These are phyloP conservation scores for Ochetophila trinervis DNA, from an alignment of 306 rosid genomes.

Conservation along the genomic window DNA sequence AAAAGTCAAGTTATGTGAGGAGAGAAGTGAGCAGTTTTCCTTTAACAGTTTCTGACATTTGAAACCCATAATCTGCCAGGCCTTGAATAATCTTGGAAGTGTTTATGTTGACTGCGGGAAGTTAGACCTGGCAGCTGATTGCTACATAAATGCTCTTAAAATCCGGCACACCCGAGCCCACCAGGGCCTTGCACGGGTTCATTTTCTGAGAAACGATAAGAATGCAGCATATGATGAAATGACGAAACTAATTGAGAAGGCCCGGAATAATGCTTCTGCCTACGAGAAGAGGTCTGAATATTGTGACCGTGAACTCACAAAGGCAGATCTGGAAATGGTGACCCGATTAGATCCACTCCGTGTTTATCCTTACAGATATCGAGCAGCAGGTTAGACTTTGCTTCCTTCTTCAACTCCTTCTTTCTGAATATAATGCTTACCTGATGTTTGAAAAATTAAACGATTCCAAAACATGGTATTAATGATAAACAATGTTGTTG, in stretches of 20 bases:
- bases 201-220: constrained; percentile 60
- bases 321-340: constrained; percentile 80
- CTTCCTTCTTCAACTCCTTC: not conserved
- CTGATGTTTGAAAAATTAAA: not conserved
- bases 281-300: constrained; percentile 92
- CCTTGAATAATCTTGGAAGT: constrained; percentile 91
- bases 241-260: constrained; percentile 77
- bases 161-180: constrained; percentile 91
- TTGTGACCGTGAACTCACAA: constrained; percentile 76
- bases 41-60: constrained; percentile 9
- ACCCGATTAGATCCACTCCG: constrained; percentile 82
- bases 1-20: not conserved
- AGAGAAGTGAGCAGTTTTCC: not conserved
- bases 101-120: constrained; percentile 76
- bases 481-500: too few relatives aligned
- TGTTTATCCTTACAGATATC: constrained; percentile 89
- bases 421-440: constrained; percentile 9
- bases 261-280: constrained; percentile 72
- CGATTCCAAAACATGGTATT: not conserved
- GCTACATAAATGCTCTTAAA: constrained; percentile 82
- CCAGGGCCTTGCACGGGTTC: constrained; percentile 95
- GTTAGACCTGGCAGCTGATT: constrained; percentile 76
- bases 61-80: constrained; percentile 46
- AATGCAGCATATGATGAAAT: constrained; percentile 76
- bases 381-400: constrained; percentile 80